Percentiles rank a stretch among this genome's conserved stretches.
These are phyloP conservation scores for Clonostachys solani DNA, from an alignment of 2,329 filamentous ascomycete species.

Conservation along the genomic window DNA sequence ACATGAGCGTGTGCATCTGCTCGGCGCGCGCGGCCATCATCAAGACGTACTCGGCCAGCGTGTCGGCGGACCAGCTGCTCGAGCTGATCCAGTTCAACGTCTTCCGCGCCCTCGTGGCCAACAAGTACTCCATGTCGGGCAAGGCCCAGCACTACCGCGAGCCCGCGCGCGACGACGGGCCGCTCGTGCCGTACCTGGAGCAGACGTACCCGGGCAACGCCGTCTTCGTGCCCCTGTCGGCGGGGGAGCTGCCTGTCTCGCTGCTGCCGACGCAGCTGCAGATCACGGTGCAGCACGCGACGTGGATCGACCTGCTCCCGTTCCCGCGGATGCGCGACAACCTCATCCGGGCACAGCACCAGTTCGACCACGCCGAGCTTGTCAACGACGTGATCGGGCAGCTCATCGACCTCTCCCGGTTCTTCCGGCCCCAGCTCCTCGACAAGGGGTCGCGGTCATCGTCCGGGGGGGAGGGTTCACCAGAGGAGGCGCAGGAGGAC, in stretches of 20 bases:
- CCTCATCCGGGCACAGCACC: slow-evolving; percentile 25
- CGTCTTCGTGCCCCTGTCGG: background rate
- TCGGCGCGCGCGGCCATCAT: no score
- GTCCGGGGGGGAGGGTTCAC: background rate
- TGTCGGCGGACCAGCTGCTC: background rate
- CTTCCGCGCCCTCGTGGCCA: background rate
- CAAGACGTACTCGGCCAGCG: no score
- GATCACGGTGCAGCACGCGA: slow-evolving; percentile 25
- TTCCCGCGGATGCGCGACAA: slow-evolving; percentile 29
- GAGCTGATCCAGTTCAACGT: background rate
- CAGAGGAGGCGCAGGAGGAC: background rate
- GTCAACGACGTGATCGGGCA: slow-evolving; percentile 7
- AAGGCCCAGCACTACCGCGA: background rate
- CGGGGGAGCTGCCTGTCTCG: background rate
- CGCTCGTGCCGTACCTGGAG: background rate
- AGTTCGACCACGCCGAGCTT: slow-evolving; percentile 29
- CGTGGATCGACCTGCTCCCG: slow-evolving; percentile 37
- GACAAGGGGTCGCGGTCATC: background rate
- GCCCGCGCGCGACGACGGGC: background rate
- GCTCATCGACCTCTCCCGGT: background rate
- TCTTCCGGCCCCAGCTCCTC: background rate
- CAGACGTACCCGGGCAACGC: background rate
- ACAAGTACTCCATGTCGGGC: background rate
- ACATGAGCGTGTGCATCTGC: no score
- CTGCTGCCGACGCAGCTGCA: slow-evolving; percentile 33